These are phyloP conservation scores for Seiridium unicorne DNA, from an alignment of 2,329 filamentous ascomycete genomes.

Conservation along the genomic window DNA sequence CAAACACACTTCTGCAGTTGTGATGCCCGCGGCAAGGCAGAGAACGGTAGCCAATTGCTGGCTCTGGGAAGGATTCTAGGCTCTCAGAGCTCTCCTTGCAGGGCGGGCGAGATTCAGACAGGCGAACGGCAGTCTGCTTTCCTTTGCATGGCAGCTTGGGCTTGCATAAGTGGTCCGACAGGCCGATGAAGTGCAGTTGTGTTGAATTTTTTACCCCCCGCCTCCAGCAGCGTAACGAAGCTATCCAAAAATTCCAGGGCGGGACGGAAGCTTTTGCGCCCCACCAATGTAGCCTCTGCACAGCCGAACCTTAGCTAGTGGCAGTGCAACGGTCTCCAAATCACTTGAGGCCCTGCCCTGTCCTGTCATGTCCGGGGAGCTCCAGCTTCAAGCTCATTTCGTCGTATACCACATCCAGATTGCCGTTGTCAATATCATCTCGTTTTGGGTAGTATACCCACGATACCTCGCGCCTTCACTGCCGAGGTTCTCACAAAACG, in stretches of 20 bases:
- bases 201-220: background rate
- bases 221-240: background rate
- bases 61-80: background rate
- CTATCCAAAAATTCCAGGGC: conserved; percentile 2
- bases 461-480: no score
- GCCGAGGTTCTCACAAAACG: no score
- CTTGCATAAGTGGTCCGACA: background rate
- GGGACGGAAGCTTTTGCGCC: background rate
- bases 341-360: no score
- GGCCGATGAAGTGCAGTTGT: background rate
- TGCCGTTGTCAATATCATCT: no score
- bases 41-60: background rate
- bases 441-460: no score
- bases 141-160: background rate
- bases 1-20: no score
- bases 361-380: no score
- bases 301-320: background rate
- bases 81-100: background rate
- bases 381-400: no score
- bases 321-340: background rate
- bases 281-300: background rate
- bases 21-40: background rate
- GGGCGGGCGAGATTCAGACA: no score
- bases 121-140: no score
- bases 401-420: no score